These are phyloP conservation scores for Amanita thiersii DNA, from an alignment of 768 basidiomycete genomes.

Conservation along the genomic window DNA sequence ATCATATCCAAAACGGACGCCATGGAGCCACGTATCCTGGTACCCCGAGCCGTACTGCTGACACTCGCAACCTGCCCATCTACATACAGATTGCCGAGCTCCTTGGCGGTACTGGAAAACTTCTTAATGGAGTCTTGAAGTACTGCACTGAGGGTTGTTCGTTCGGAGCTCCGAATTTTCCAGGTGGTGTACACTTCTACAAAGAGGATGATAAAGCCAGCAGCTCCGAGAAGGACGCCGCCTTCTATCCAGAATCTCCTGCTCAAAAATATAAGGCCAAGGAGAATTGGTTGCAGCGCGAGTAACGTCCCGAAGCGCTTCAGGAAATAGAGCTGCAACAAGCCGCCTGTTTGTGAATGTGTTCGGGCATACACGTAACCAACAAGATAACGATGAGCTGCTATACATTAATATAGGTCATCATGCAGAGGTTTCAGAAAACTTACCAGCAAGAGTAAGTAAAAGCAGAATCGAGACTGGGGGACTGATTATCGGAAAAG, in stretches of 20 bases:
- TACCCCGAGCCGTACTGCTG: constrained; percentile 32
- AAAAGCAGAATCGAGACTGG: constrained; percentile 59
- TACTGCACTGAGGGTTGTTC: constrained; percentile 42
- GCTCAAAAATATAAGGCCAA: constrained; percentile 67
- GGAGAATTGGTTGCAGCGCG: constrained; percentile 63
- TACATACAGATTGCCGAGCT: constrained; percentile 22
- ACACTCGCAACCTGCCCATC: constrained; percentile 47
- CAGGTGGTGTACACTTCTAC: constrained; percentile 51
- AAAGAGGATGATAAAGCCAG: constrained; percentile 43
- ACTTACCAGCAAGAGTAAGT: constrained; percentile 58
- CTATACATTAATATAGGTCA: not conserved
- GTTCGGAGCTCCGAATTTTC: constrained; percentile 42
- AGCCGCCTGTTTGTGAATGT: constrained; percentile 67
- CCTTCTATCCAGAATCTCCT: constrained; percentile 67
- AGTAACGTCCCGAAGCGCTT: constrained; percentile 65
- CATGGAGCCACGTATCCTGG: constrained; percentile 58
- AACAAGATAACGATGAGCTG: constrained; percentile 75
- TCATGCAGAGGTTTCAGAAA: not conserved
- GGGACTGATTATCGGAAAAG: constrained; percentile 72
- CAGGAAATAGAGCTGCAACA: constrained; percentile 68
- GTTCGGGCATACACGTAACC: constrained; percentile 73
- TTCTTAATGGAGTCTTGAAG: constrained; percentile 50
- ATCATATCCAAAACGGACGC: constrained; percentile 83
- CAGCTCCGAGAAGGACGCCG: constrained; percentile 49
- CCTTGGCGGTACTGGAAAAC: constrained; percentile 38